Conservation (phyloP, 495 filamentous ascomycete genomes). For the Durotheca rogersii region DNA sequence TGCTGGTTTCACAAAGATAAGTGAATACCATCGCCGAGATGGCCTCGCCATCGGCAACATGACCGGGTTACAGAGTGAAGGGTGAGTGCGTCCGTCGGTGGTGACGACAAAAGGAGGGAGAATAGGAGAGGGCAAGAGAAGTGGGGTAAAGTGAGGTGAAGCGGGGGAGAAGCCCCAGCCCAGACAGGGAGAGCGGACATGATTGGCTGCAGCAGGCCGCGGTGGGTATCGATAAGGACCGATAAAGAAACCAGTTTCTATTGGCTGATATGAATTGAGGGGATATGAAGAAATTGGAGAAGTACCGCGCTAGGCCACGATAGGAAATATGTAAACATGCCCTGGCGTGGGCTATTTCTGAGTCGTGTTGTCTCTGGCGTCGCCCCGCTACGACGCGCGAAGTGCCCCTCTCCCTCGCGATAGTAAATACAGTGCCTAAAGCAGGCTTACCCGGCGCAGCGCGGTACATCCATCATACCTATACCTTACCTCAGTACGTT, state of each 20-base stretch:
- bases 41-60: background rate
- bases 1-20: too few relatives aligned
- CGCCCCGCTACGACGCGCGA: constrained; percentile 10
- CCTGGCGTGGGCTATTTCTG: constrained; percentile 1
- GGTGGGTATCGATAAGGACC: too few relatives aligned
- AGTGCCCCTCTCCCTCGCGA: background rate
- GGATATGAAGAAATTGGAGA: constrained; percentile 16
- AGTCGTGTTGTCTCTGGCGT: constrained; percentile 1
- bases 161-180: constrained; percentile 6
- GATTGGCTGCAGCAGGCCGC: too few relatives aligned
- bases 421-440: too few relatives aligned
- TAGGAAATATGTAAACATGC: constrained; percentile 35
- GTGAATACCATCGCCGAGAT: too few relatives aligned
- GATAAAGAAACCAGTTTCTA: too few relatives aligned
- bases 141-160: constrained; percentile 9
- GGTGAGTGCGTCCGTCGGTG: background rate
- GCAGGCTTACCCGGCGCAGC: too few relatives aligned
- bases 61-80: background rate
- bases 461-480: too few relatives aligned
- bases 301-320: constrained; percentile 10
- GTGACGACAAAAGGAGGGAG: constrained; percentile 3
- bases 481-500: too few relatives aligned
- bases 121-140: background rate
- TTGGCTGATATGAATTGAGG: constrained; percentile 5
- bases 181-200: too few relatives aligned